phyloP scores from a whole-genome alignment of 2,329 filamentous ascomycete species.

The Trichoderma gracile region DNA sequence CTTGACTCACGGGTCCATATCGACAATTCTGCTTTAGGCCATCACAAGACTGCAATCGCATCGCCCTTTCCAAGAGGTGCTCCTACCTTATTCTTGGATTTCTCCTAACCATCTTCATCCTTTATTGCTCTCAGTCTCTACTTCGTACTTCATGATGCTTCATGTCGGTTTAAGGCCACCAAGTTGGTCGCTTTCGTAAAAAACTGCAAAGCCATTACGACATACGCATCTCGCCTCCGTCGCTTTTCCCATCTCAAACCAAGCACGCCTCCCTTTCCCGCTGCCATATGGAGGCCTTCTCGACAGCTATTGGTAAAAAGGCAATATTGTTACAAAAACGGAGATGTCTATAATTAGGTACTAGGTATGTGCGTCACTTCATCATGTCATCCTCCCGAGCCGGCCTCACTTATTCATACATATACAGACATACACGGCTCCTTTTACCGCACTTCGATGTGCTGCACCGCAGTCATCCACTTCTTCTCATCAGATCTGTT shows the following conservation, averaged over 20 bases:
- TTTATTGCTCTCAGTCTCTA: too few relatives aligned
- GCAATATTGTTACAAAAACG: neutral
- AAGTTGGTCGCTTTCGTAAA: neutral
- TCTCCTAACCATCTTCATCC: too few relatives aligned
- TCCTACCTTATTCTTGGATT: too few relatives aligned
- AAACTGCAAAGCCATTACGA: too few relatives aligned
- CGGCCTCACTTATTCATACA: neutral
- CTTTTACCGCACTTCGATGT: slow-evolving; percentile 29
- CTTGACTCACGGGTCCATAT: too few relatives aligned
- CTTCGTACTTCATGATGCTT: too few relatives aligned
- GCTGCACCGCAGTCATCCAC: slow-evolving; percentile 33
- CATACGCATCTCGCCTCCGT: too few relatives aligned
- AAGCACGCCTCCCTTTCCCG: neutral
- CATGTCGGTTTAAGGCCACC: too few relatives aligned
- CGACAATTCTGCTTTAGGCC: too few relatives aligned
- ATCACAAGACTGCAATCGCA: too few relatives aligned
- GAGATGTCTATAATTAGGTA: neutral
- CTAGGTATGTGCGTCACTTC: neutral
- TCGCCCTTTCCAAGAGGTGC: too few relatives aligned
- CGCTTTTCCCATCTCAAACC: neutral
- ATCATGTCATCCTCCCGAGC: neutral
- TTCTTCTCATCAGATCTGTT: slow-evolving; percentile 34
- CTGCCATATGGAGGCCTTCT: neutral
- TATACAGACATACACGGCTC: neutral
- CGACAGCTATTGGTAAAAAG: neutral